These are phyloP conservation scores for Diaporthe humulicola DNA, from an alignment of 2,329 filamentous ascomycete genomes.

Conservation along the genomic window DNA sequence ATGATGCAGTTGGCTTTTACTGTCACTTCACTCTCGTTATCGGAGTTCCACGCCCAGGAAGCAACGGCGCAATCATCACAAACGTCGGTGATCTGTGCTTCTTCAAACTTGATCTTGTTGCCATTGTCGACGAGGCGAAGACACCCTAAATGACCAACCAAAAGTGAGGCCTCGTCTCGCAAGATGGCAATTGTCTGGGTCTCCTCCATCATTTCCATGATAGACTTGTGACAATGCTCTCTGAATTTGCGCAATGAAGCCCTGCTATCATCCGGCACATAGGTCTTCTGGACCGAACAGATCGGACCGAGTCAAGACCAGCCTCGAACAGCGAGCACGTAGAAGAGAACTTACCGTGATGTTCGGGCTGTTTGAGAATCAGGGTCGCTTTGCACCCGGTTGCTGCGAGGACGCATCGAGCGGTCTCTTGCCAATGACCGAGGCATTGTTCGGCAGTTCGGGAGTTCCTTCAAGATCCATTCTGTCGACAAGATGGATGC, in stretches of 20 bases:
- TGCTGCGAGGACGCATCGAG: not conserved
- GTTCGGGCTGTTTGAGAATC: not conserved
- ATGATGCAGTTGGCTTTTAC: not conserved
- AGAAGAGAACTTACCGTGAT: not conserved
- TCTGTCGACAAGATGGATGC: not conserved
- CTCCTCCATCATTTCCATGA: not conserved
- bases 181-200: not conserved
- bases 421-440: not conserved
- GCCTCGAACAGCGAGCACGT: not conserved
- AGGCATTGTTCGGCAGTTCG: not conserved
- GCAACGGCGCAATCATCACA: not conserved
- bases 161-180: not conserved
- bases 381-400: not conserved
- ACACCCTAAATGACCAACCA: not conserved
- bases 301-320: not conserved
- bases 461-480: not conserved
- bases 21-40: not conserved
- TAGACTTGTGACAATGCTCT: not conserved
- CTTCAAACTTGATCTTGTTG: not conserved
- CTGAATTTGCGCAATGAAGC: not conserved
- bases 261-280: not conserved
- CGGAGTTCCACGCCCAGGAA: not conserved
- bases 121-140: not conserved
- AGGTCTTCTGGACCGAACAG: not conserved
- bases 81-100: not conserved